These are phyloP conservation scores for Coprinopsis sp. DNA, from an alignment of 768 basidiomycete species.

Conservation along the genomic window DNA sequence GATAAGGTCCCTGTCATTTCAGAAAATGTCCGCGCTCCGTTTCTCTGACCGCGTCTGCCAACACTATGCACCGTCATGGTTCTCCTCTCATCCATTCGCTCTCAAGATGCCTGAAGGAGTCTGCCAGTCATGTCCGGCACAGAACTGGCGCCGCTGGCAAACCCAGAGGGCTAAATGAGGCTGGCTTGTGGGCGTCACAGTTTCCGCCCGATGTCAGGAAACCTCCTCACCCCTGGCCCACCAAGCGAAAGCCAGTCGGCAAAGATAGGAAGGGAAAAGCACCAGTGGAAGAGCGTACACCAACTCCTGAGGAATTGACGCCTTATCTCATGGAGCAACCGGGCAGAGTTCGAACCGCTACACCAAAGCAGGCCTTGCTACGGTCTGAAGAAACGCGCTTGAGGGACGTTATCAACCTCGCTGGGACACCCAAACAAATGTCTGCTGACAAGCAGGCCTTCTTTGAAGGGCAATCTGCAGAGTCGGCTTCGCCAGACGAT, in stretches of 20 bases:
- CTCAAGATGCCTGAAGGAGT: constrained; percentile 7
- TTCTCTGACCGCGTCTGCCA: too few species aligned
- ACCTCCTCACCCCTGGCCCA: not conserved
- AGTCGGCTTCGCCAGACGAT: not conserved
- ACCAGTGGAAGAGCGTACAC: not conserved
- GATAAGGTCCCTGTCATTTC: too few species aligned
- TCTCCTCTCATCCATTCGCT: constrained; percentile 4
- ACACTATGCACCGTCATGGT: constrained; percentile 3
- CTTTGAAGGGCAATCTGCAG: not conserved
- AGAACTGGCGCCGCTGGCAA: too few species aligned
- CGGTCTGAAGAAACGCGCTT: not conserved
- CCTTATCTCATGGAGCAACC: too few species aligned
- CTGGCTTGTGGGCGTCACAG: too few species aligned
- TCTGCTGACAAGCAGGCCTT: constrained; percentile 5
- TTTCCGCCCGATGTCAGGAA: too few species aligned
- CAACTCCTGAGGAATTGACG: too few species aligned
- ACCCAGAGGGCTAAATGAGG: too few species aligned
- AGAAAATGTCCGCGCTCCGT: too few species aligned
- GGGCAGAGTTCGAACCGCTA: too few species aligned
- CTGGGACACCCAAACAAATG: not conserved
- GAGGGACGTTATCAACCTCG: not conserved
- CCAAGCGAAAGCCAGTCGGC: not conserved
- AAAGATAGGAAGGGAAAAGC: not conserved
- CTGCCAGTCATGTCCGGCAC: not conserved
- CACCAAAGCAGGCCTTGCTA: too few species aligned